Conservation (phyloP, 2,329 filamentous ascomycete genomes). For the Pseudogymnoascus sp. region DNA sequence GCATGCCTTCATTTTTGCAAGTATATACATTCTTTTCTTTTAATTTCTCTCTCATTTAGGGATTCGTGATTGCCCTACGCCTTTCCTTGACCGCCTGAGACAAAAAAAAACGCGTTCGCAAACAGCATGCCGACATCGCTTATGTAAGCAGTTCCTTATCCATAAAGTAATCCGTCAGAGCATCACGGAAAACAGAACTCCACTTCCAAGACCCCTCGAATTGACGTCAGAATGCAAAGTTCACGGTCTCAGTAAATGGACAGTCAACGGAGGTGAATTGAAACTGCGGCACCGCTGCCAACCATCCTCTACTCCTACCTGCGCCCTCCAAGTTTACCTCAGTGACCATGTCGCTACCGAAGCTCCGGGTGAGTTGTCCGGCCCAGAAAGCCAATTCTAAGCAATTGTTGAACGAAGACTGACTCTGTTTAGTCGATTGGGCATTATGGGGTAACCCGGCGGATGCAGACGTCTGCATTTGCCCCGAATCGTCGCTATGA, state of each 20-base stretch:
- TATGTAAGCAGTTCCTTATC: background rate
- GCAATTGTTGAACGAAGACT: background rate
- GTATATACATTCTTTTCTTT: background rate
- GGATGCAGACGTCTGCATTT: background rate
- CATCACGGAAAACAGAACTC: background rate
- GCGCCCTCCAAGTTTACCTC: background rate
- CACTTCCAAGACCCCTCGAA: conserved; percentile 5
- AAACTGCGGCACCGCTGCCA: background rate
- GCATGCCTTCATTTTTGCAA: background rate
- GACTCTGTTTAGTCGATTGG: background rate
- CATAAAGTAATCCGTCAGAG: conserved; percentile 2
- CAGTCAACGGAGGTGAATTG: conserved; percentile 8
- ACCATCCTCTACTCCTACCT: background rate
- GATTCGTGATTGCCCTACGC: background rate
- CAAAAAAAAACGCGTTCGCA: background rate
- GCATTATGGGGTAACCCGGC: background rate
- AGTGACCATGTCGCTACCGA: background rate
- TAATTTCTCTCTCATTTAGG: background rate
- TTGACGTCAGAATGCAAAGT: conserved; percentile 7
- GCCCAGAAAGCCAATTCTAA: background rate
- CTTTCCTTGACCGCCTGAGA: background rate
- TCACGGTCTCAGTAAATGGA: background rate
- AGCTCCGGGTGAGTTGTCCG: background rate
- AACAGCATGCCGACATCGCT: background rate
- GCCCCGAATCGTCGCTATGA: background rate